Percentiles rank a stretch among this genome's conserved stretches.
These are phyloP conservation scores for Salpingoeca rosetta DNA, from an alignment of 78 protist genomes.

Conservation along the genomic window DNA sequence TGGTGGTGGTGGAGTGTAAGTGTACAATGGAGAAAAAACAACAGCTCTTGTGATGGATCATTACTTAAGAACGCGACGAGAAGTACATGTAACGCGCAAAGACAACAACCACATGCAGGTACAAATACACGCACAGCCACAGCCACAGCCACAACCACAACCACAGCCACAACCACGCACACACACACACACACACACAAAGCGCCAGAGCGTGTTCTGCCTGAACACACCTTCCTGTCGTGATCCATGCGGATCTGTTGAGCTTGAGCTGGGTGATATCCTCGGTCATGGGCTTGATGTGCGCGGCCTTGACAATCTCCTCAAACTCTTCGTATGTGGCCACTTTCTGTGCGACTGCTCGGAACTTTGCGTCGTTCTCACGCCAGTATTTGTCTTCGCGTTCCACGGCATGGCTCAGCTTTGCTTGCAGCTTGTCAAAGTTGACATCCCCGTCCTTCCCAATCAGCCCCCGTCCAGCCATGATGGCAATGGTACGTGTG, in stretches of 20 bases:
- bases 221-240: neutral
- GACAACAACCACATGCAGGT: no score
- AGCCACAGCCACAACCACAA: constrained; percentile 35
- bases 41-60: no score
- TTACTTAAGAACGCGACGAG: no score
- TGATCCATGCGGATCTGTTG: neutral
- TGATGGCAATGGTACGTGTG: no score
- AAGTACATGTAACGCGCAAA: no score
- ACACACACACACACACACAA: constrained; percentile 31
- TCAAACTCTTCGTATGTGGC: neutral
- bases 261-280: neutral
- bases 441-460: no score
- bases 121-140: no score
- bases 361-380: neutral
- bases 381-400: neutral
- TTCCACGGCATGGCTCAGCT: neutral
- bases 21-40: no score
- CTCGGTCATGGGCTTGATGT: neutral
- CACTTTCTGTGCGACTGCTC: neutral
- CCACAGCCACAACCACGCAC: constrained; percentile 48
- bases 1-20: no score
- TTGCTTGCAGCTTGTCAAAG: neutral
- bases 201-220: neutral
- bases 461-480: no score
- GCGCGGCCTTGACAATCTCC: neutral